Percentiles rank a stretch among this genome's conserved stretches.
phyloP scores from a whole-genome alignment of 352 stramenopile species.

The Paralagenidium karlingii region DNA sequence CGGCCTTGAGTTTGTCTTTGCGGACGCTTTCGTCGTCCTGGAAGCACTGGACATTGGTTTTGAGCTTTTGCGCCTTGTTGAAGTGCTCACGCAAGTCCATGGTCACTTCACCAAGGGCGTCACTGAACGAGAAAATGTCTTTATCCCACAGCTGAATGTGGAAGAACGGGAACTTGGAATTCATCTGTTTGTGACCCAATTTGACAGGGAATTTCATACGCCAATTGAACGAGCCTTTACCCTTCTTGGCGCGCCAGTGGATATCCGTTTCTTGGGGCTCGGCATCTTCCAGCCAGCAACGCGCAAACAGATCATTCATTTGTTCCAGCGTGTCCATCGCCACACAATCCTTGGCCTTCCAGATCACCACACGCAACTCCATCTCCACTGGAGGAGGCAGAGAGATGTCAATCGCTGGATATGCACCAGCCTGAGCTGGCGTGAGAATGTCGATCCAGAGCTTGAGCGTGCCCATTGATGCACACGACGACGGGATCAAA shows the following conservation, averaged over 20 bases:
- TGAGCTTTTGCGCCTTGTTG: slow-evolving; percentile 68
- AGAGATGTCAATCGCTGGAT: slow-evolving; percentile 74
- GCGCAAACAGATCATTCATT: slow-evolving; percentile 91
- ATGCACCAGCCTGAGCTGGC: slow-evolving; percentile 55
- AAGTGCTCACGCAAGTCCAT: slow-evolving; percentile 65
- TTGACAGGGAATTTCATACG: slow-evolving; percentile 89
- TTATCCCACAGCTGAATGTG: slow-evolving; percentile 91
- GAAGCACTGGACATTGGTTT: slow-evolving; percentile 67
- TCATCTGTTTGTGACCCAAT: slow-evolving; percentile 71
- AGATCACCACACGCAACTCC: slow-evolving; percentile 89
- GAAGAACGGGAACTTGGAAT: slow-evolving; percentile 89
- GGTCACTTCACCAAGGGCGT: slow-evolving; percentile 83
- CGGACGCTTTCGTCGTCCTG: slow-evolving; percentile 61
- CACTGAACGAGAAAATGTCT: slow-evolving; percentile 87
- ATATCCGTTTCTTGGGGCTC: slow-evolving; percentile 85
- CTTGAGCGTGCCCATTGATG: slow-evolving; percentile 76
- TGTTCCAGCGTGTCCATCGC: slow-evolving; percentile 78
- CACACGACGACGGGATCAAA: slow-evolving; percentile 70
- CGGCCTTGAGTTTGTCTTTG: slow-evolving; percentile 72
- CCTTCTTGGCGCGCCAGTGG: slow-evolving; percentile 90
- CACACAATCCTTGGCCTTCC: slow-evolving; percentile 85
- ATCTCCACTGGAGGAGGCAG: slow-evolving; percentile 72
- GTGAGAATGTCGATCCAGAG: slow-evolving; percentile 89
- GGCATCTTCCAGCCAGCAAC: slow-evolving; percentile 76
- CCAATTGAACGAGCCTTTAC: slow-evolving; percentile 91